Evolutionary conservation across 495 filamentous ascomycete genomes (phyloP), one percentile per base, ranked within the genome.

Genomic region (Amorphotheca resinae): DNA sequence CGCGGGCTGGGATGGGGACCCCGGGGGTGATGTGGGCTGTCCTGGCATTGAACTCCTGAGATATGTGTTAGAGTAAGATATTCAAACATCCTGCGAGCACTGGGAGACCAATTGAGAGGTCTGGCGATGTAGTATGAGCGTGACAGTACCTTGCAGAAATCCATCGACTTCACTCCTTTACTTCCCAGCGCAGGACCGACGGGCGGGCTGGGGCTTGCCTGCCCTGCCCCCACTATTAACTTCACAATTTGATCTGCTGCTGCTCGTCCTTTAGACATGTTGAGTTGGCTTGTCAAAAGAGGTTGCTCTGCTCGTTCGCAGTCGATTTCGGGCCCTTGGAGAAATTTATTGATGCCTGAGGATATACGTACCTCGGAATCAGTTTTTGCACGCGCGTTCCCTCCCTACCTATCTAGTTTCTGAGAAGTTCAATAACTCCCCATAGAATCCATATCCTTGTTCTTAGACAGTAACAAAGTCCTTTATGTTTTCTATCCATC

Each of bases 121-220:
- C 3, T 16, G 3, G 39, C 12, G 18, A 39, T 28, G 25, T 5
- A 28, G 43, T 22, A 0, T 16, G 22, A 18, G 42, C 11, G 26
- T 25, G 9, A 1, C 33, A 21, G 51, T 56, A 95, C 91, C 75
- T 98, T 98, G 74, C 91, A 96, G 61, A 96, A 96, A 64, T 99
- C 93, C 82, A 99, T 99, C 46, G 82, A 88, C 70, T 99, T 99
- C 31, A 99, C 84, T 69, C 91, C 91, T 70, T 95, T 96, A 62
- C 82, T 88, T 61, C 91, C 91, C 49, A 99, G 72, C 33, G 91
- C 93, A 22, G 93, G 93, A 66, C 93, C 93, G 56, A 99, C 87
- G 2, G 91, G 91, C n/a, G 91, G 93, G 66, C 86, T 88, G 22
- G 91, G 91, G 48, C 80, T 83, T 36, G 91, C 91, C 59, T 96